These are phyloP conservation scores for Hymenoscyphus occultus DNA, from an alignment of 2,329 filamentous ascomycete genomes.

Conservation along the genomic window DNA sequence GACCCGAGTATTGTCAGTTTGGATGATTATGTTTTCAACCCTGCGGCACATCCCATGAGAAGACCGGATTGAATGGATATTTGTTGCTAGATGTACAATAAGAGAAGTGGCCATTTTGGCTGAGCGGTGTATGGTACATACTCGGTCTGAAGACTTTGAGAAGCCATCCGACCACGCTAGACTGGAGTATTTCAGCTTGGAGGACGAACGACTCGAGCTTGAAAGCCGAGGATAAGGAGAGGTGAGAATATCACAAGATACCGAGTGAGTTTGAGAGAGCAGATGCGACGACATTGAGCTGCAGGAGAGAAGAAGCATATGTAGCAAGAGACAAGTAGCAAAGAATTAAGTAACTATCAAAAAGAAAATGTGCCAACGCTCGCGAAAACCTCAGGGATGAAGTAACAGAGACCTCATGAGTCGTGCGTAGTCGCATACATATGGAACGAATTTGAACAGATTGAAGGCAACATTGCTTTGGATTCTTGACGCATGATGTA, in stretches of 20 bases:
- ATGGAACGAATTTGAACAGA: too few relatives aligned
- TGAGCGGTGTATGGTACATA: neutral
- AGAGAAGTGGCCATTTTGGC: neutral
- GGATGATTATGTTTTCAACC: conserved; percentile 59
- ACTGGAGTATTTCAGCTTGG: neutral
- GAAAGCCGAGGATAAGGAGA: neutral
- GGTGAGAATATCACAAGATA: neutral
- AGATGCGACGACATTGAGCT: neutral
- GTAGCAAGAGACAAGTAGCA: neutral
- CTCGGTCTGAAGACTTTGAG: neutral
- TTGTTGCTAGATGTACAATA: neutral
- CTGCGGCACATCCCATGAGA: conserved; percentile 34
- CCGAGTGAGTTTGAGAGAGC: neutral
- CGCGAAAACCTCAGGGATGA: too few relatives aligned
- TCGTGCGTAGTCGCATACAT: too few relatives aligned
- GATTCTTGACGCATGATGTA: too few relatives aligned
- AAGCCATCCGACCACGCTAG: neutral
- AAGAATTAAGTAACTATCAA: neutral
- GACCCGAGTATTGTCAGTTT: conserved; percentile 58
- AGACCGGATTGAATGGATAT: conserved; percentile 9
- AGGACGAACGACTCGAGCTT: neutral
- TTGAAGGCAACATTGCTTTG: too few relatives aligned
- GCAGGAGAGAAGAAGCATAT: neutral
- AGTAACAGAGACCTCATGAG: too few relatives aligned
- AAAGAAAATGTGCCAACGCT: neutral